Evolutionary conservation across 495 filamentous ascomycete genomes (phyloP), one percentile per base, ranked within the genome.

Genomic region (Neurospora sp.): DNA sequence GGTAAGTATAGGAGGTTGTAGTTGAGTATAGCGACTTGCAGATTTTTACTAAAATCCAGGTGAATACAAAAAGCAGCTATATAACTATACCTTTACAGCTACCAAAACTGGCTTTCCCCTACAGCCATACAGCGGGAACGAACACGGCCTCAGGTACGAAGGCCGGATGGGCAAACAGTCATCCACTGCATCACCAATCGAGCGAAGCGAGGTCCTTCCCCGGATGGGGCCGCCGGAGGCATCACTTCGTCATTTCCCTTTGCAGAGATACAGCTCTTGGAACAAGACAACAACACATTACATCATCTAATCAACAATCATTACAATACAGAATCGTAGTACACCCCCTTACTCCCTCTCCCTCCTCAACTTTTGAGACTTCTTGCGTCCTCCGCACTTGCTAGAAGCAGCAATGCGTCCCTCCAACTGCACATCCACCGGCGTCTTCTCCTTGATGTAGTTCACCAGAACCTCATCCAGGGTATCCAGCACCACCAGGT

Each of bases 381-480:
- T 74, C 14, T 60, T n/a, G 4, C 14, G 23, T 14, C 54, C 54
- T 8, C 70, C 35, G 49, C 77, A 75, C 38, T 66, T 70, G 54
- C 72, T 77, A 12, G 74, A 74, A 0, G 69, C 23, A 42, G 72
- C 75, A 60, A 89, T 87, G n/a, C 88, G 79, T 0, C 84, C 86
- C 11, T 88, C 86, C 5, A 89, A 74, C 74, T 78, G 69, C 23
- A 86, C 81, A 66, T 87, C 76, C 31, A 89, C 78, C 0, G 88
- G 88, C 10, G 79, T 84, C 20, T 76, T 70, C 27, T 78, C 79
- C 39, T 77, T 35, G 62, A 90, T 84, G 70, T 89, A 86, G 7
- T 78, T 66, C 3, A 81, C 79, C 12, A 89, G 76, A 1, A 88
- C 87, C 76, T 88, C 82, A 70, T 88, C 87, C 73, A 88, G 78